These are phyloP conservation scores for Helianthus tuberosus DNA, from an alignment of 129 eudicot genomes.

Conservation along the genomic window DNA sequence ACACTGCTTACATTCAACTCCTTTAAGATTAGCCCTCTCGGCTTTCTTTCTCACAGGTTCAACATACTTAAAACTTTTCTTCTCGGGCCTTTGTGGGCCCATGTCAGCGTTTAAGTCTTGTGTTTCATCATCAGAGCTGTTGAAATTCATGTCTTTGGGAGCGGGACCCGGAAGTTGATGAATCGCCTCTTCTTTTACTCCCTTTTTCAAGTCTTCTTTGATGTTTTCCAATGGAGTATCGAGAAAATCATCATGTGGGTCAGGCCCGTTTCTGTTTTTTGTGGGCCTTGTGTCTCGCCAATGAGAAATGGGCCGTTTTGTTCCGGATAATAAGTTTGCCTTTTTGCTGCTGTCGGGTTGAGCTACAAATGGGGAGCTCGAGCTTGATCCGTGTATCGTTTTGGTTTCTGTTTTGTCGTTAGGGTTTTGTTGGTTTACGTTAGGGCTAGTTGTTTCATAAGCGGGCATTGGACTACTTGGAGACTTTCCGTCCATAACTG, in stretches of 20 bases:
- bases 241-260: slow-evolving; percentile 92
- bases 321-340: slow-evolving; percentile 56
- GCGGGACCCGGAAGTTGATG: slow-evolving; percentile 45
- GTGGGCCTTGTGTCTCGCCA: slow-evolving; percentile 93
- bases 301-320: slow-evolving; percentile 75
- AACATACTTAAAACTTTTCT: slow-evolving; percentile 73
- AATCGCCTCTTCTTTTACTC: slow-evolving; percentile 46
- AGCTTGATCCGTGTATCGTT: slow-evolving; percentile 34
- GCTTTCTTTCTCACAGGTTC: slow-evolving; percentile 91
- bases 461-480: slow-evolving; percentile 35
- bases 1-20: slow-evolving; percentile 93
- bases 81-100: slow-evolving; percentile 36
- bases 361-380: slow-evolving; percentile 39
- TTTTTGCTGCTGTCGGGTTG: slow-evolving; percentile 32
- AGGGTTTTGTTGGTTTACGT: slow-evolving; percentile 37
- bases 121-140: slow-evolving; percentile 81
- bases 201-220: slow-evolving; percentile 53
- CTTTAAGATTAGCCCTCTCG: slow-evolving; percentile 77
- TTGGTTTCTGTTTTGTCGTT: slow-evolving; percentile 36
- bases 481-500: slow-evolving; percentile 41
- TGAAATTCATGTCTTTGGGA: slow-evolving; percentile 52
- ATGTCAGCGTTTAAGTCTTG: slow-evolving; percentile 51
- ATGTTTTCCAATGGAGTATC: slow-evolving; percentile 89
- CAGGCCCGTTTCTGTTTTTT: slow-evolving; percentile 74
- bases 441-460: slow-evolving; percentile 38